Evolutionary conservation across 106 monocot genomes (phyloP).

Genomic region (Acanthochlamys bracteata): DNA sequence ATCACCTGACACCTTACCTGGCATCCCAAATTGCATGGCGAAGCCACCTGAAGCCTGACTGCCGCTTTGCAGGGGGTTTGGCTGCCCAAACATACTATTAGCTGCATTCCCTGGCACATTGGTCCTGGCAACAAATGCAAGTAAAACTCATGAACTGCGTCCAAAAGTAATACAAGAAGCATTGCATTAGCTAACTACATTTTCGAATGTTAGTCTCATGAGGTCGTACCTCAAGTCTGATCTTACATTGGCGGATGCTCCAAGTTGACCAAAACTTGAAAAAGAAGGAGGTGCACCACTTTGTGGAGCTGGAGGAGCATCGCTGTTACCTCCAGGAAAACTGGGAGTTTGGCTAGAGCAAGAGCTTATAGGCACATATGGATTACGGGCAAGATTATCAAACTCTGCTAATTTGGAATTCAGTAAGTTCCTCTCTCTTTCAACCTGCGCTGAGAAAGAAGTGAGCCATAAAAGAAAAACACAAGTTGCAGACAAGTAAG

Average conservation of each 20-base stretch:
- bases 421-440: constrained; percentile 79
- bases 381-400: constrained; percentile 58
- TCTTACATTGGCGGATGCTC: constrained; percentile 34
- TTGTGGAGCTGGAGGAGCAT: constrained; percentile 12
- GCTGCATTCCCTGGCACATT: constrained; percentile 13
- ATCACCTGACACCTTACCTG: no score
- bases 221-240: constrained; percentile 28
- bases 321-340: constrained; percentile 21
- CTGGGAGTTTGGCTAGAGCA: constrained; percentile 8
- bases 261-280: constrained; percentile 73
- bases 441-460: constrained; percentile 46
- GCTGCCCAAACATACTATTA: constrained; percentile 32
- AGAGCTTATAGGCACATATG: constrained; percentile 26
- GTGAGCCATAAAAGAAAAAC: not conserved
- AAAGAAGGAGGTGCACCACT: constrained; percentile 31
- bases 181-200: not conserved
- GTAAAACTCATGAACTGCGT: not conserved
- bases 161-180: not conserved
- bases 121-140: constrained; percentile 26
- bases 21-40: constrained; percentile 35
- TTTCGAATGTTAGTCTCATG: not conserved
- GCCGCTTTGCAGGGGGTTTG: constrained; percentile 14
- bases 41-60: constrained; percentile 27
- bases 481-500: not conserved
- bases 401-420: constrained; percentile 76